Percentiles rank a stretch among this genome's conserved stretches.
phyloP scores from a whole-genome alignment of 371 early-diverging fungal species.

The Mortierella sp. region DNA sequence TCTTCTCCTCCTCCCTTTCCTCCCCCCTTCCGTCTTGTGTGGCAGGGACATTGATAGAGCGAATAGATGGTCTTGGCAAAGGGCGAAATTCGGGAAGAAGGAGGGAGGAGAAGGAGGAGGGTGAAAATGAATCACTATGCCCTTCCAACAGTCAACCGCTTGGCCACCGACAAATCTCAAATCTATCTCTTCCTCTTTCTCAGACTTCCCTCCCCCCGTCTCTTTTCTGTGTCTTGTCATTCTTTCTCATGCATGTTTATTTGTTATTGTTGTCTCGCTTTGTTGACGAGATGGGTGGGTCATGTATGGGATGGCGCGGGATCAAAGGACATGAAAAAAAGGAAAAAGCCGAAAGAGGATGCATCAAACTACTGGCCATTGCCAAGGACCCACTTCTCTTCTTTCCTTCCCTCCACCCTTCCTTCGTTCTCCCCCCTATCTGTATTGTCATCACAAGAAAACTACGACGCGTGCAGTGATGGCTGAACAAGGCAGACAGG shows the following conservation, averaged over 20 bases:
- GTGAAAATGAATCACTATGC: background rate
- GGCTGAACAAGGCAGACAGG: too few species aligned
- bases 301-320: conserved; percentile 9
- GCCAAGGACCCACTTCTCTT: background rate
- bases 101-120: too few species aligned
- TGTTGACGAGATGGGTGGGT: background rate
- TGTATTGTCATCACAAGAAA: too few species aligned
- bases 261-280: conserved; percentile 1
- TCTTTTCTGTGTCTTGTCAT: background rate
- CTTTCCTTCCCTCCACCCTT: too few species aligned
- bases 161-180: too few species aligned
- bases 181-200: background rate
- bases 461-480: too few species aligned
- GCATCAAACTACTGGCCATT: too few species aligned
- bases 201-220: too few species aligned
- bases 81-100: too few species aligned
- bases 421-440: too few species aligned
- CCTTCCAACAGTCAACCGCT: too few species aligned
- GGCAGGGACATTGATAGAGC: background rate
- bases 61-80: conserved; percentile 1
- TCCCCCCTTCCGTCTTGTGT: too few species aligned
- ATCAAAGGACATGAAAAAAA: background rate
- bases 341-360: background rate
- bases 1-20: background rate
- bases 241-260: conserved; percentile 1